Conservation (phyloP, 179 eudicot genomes). For the Beta lomatogona region DNA sequence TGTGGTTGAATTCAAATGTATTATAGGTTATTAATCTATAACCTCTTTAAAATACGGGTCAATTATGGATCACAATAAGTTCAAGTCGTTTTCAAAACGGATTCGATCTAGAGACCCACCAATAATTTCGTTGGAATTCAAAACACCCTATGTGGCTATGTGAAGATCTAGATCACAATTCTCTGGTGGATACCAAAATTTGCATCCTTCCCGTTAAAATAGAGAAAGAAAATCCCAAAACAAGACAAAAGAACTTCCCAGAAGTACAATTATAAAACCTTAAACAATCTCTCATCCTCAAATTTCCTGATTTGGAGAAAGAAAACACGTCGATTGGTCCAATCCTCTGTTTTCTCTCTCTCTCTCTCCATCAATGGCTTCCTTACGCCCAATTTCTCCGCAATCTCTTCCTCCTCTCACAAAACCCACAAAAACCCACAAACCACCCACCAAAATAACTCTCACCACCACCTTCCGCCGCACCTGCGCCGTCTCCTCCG, state of each 20-base stretch:
- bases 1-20: too few relatives aligned
- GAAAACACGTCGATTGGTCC: slow-evolving; percentile 12
- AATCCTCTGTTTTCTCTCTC: slow-evolving; percentile 4
- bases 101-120: too few relatives aligned
- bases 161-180: not conserved
- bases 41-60: too few relatives aligned
- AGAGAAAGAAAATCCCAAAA: not conserved
- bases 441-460: not conserved
- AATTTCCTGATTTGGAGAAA: not conserved
- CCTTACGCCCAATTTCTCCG: slow-evolving; percentile 31
- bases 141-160: not conserved
- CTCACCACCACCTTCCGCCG: slow-evolving; percentile 22
- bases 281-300: not conserved
- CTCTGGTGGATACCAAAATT: not conserved
- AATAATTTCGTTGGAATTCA: not conserved
- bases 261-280: not conserved
- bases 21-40: too few relatives aligned
- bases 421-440: slow-evolving; percentile 23
- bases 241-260: not conserved
- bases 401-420: slow-evolving; percentile 19
- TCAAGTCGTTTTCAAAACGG: too few relatives aligned
- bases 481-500: slow-evolving; percentile 30
- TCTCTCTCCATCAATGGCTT: slow-evolving; percentile 30
- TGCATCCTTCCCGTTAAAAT: not conserved
- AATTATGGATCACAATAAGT: too few relatives aligned